phyloP scores from a whole-genome alignment of 371 early-diverging fungal species.

The Syncephalis fuscata region DNA sequence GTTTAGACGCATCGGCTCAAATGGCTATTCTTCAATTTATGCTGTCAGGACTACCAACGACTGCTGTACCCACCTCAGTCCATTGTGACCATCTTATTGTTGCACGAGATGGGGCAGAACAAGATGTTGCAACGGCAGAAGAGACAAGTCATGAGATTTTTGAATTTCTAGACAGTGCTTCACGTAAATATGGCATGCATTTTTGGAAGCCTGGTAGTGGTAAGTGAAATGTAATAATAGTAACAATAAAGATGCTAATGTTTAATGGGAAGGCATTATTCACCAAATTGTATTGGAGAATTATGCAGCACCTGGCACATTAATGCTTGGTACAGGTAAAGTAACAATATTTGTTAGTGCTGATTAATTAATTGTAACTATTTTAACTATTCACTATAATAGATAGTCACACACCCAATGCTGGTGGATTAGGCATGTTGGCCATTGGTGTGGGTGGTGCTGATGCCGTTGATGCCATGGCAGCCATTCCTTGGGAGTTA shows the following conservation, averaged over 20 bases:
- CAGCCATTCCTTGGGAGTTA: constrained; percentile 85
- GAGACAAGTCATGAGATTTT: constrained; percentile 70
- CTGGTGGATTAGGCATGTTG: constrained; percentile 81
- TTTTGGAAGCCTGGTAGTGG: constrained; percentile 85
- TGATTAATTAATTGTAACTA: not conserved
- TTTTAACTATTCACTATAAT: no score
- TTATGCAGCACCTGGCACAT: constrained; percentile 78
- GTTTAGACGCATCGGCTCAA: constrained; percentile 56
- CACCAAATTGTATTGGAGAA: constrained; percentile 89
- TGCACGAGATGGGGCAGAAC: constrained; percentile 56
- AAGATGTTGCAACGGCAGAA: constrained; percentile 46
- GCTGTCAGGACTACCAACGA: constrained; percentile 68
- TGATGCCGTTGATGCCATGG: constrained; percentile 92
- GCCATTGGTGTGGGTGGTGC: constrained; percentile 94
- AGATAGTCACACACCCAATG: constrained; percentile 60
- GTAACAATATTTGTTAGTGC: not conserved
- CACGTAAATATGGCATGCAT: constrained; percentile 68
- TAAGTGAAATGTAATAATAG: constrained; percentile 2
- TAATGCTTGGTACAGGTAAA: constrained; percentile 71
- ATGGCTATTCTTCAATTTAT: constrained; percentile 90
- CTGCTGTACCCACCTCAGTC: constrained; percentile 76
- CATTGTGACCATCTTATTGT: constrained; percentile 90
- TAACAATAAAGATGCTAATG: not conserved
- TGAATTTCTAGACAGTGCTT: constrained; percentile 62
- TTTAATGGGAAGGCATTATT: constrained; percentile 33